phyloP scores from a whole-genome alignment of 2,329 filamentous ascomycete genomes.

The Endocalyx cinctus region DNA sequence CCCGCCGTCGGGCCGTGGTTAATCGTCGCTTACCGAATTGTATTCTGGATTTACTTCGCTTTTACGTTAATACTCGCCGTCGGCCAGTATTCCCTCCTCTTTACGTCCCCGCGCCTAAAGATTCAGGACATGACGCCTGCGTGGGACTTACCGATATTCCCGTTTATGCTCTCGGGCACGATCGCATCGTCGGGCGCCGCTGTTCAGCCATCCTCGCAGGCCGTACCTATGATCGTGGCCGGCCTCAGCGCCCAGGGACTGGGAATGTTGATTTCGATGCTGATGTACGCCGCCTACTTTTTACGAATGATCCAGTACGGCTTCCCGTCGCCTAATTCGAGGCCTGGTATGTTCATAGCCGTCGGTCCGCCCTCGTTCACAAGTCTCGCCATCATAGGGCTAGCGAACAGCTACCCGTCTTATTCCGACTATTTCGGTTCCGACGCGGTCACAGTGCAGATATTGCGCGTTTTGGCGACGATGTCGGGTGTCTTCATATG shows the following conservation, averaged over 20 bases:
- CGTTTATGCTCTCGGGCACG: conserved; percentile 33
- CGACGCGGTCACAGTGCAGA: conserved; percentile 20
- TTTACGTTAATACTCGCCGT: conserved; percentile 33
- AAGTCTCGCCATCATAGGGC: conserved; percentile 39
- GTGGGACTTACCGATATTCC: conserved; percentile 30
- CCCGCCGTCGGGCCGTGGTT: conserved; percentile 36
- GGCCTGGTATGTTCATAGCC: conserved; percentile 43
- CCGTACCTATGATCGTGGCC: conserved; percentile 36
- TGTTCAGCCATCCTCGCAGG: conserved; percentile 24
- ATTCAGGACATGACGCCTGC: conserved; percentile 35
- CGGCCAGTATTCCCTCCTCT: conserved; percentile 33
- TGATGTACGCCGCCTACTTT: conserved; percentile 40
- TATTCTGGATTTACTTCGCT: conserved; percentile 40
- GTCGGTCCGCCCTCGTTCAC: conserved; percentile 43
- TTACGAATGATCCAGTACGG: conserved; percentile 34
- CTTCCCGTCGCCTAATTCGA: conserved; percentile 34
- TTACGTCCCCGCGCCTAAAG: conserved; percentile 30
- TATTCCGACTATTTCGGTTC: conserved; percentile 21
- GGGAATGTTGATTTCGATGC: conserved; percentile 37
- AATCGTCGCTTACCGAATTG: conserved; percentile 30
- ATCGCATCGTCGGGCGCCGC: conserved; percentile 28
- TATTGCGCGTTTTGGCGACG: conserved; percentile 35
- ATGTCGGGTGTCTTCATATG: conserved; percentile 40
- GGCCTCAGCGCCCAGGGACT: conserved; percentile 39
- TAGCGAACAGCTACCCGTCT: conserved; percentile 31